Percentiles rank a stretch among this genome's conserved stretches.
Evolutionary conservation across 257 asterid genomes (phyloP).

Genomic region (Lycium ferocissimum): DNA sequence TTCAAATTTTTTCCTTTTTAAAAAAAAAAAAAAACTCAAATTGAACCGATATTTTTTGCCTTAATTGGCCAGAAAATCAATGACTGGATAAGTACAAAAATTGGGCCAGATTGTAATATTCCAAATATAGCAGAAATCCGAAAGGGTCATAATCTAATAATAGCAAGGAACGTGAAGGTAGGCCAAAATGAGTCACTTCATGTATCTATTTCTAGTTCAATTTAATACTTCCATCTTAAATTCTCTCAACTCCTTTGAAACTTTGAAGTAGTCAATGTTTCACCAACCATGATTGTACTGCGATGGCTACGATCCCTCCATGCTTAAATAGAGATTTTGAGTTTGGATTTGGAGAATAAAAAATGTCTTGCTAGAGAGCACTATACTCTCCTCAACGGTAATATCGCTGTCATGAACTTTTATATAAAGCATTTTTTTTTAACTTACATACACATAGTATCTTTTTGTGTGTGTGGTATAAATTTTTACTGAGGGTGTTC

Average conservation of each 20-base stretch:
- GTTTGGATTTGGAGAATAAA: rapidly evolving
- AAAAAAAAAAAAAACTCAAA: neutral
- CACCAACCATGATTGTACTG: neutral
- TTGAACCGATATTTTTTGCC: neutral
- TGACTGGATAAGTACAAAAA: constrained; percentile 10
- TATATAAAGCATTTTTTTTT: no score
- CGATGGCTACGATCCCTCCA: neutral
- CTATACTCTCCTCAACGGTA: no score
- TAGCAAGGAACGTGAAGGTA: constrained; percentile 10
- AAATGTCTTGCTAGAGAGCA: neutral
- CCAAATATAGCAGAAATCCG: constrained; percentile 8
- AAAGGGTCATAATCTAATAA: constrained; percentile 27
- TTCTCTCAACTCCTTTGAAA: constrained; percentile 14
- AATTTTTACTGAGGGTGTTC: no score
- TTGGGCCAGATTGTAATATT: constrained; percentile 19
- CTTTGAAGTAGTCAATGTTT: neutral
- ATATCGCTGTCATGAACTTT: no score
- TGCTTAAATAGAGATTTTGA: neutral
- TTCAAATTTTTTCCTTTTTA: no score
- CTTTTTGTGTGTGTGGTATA: no score
- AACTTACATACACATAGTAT: no score
- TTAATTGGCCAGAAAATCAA: neutral
- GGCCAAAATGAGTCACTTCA: constrained; percentile 23
- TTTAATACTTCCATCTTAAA: neutral
- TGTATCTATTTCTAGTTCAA: constrained; percentile 5